These are phyloP conservation scores for Fusarium caatingaense DNA, from an alignment of 2,329 filamentous ascomycete species.

Conservation along the genomic window DNA sequence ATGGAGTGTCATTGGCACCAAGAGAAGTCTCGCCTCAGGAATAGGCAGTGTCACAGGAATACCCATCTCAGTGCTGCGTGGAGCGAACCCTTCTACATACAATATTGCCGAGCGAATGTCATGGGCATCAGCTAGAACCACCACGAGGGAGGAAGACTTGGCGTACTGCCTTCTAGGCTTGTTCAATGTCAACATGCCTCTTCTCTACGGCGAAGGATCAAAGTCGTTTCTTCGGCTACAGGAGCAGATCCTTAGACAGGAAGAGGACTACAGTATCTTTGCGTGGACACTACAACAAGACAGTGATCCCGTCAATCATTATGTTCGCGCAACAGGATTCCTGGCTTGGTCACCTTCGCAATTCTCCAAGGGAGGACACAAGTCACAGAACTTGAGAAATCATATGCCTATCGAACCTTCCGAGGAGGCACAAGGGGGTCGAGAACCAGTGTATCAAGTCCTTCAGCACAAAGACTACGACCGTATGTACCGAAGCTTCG, in stretches of 20 bases:
- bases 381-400: neutral
- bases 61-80: conserved; percentile 12
- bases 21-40: conserved; percentile 9
- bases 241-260: conserved; percentile 22
- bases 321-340: conserved; percentile 7
- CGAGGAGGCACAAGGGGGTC: neutral
- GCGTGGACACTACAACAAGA: conserved; percentile 15
- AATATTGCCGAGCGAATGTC: conserved; percentile 23
- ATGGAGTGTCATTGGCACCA: conserved; percentile 19
- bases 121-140: conserved; percentile 21
- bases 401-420: neutral
- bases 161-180: conserved; percentile 21
- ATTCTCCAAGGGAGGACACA: conserved; percentile 2
- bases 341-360: conserved; percentile 16
- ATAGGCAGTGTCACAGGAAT: conserved; percentile 9
- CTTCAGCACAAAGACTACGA: conserved; percentile 7
- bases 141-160: conserved; percentile 20
- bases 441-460: neutral
- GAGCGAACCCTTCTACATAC: neutral
- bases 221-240: conserved; percentile 19
- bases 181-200: conserved; percentile 23
- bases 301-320: neutral
- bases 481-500: conserved; percentile 8
- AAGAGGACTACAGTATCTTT: conserved; percentile 25
- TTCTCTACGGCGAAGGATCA: conserved; percentile 16